A percentile compares a stretch with the other conserved stretches of the same genome.
Evolutionary conservation across 768 basidiomycete genomes (phyloP).

Genomic region (Boletellus sp.): DNA sequence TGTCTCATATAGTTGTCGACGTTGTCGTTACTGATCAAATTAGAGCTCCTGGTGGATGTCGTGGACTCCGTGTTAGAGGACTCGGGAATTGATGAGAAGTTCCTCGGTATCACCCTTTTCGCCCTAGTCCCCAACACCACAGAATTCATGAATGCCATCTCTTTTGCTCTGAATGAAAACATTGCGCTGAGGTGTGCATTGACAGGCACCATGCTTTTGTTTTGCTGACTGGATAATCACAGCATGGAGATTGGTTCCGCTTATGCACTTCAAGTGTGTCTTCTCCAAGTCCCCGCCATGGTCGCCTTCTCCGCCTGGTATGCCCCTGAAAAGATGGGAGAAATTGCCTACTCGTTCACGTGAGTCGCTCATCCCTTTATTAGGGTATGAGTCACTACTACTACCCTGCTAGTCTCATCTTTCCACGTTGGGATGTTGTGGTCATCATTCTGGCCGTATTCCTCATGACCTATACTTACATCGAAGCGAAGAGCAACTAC

Average conservation of each 20-base stretch:
- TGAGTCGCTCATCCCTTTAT: slow-evolving; percentile 40
- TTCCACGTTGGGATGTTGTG: slow-evolving; percentile 98
- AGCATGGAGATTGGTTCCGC: slow-evolving; percentile 99
- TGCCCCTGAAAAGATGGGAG: slow-evolving; percentile 79
- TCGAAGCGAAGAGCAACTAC: slow-evolving; percentile 98
- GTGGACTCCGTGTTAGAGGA: slow-evolving; percentile 90
- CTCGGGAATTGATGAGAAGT: slow-evolving; percentile 95
- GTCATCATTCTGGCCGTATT: slow-evolving; percentile 95
- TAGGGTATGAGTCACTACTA: background rate
- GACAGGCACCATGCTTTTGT: background rate
- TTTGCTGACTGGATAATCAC: slow-evolving; percentile 1
- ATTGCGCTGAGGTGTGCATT: slow-evolving; percentile 82
- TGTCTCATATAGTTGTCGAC: slow-evolving; percentile 23
- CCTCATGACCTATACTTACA: slow-evolving; percentile 96
- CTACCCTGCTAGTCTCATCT: slow-evolving; percentile 66
- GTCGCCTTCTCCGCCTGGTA: slow-evolving; percentile 98
- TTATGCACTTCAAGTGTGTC: slow-evolving; percentile 96
- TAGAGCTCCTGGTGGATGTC: slow-evolving; percentile 92
- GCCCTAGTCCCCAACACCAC: slow-evolving; percentile 98
- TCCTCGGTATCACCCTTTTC: slow-evolving; percentile 93
- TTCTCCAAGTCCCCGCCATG: slow-evolving; percentile 98
- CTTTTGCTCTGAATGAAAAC: slow-evolving; percentile 94
- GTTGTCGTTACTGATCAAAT: background rate
- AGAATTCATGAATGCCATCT: slow-evolving; percentile 99
- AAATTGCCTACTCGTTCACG: slow-evolving; percentile 90